These are phyloP conservation scores for Vitis rupestris DNA, from an alignment of 164 flowering plant species.

Conservation along the genomic window DNA sequence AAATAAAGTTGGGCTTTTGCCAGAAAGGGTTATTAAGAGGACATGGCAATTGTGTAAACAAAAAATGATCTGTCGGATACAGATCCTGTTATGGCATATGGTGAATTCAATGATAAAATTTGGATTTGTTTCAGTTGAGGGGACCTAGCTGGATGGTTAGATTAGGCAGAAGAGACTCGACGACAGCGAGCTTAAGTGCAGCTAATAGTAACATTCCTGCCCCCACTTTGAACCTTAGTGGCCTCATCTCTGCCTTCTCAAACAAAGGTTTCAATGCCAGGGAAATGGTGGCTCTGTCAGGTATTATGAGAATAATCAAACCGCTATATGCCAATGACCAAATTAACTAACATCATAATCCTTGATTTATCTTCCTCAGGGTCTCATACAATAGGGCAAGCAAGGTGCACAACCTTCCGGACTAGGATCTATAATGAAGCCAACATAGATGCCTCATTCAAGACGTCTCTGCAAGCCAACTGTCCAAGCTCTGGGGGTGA, in stretches of 20 bases:
- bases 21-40: too few relatives aligned
- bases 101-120: background rate
- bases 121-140: slow-evolving; percentile 23
- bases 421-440: slow-evolving; percentile 34
- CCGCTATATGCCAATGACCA: too few relatives aligned
- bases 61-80: too few relatives aligned
- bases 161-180: slow-evolving; percentile 45
- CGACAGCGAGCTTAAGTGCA: slow-evolving; percentile 27
- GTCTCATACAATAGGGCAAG: slow-evolving; percentile 48
- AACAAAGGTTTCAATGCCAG: slow-evolving; percentile 19
- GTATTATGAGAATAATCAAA: background rate
- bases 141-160: slow-evolving; percentile 37
- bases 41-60: too few relatives aligned
- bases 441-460: slow-evolving; percentile 34
- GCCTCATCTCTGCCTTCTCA: slow-evolving; percentile 20
- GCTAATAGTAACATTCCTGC: slow-evolving; percentile 30
- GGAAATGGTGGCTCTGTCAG: slow-evolving; percentile 32
- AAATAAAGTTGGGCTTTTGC: too few relatives aligned
- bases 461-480: slow-evolving; percentile 6
- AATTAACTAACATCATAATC: too few relatives aligned
- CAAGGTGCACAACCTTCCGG: slow-evolving; percentile 38
- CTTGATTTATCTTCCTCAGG: slow-evolving; percentile 17
- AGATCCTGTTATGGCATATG: too few relatives aligned
- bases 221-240: slow-evolving; percentile 21
- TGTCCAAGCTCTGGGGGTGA: slow-evolving; percentile 40